Percentiles rank a stretch among this genome's conserved stretches.
Conservation (phyloP, 768 basidiomycete species). For the Mycena filopes region DNA sequence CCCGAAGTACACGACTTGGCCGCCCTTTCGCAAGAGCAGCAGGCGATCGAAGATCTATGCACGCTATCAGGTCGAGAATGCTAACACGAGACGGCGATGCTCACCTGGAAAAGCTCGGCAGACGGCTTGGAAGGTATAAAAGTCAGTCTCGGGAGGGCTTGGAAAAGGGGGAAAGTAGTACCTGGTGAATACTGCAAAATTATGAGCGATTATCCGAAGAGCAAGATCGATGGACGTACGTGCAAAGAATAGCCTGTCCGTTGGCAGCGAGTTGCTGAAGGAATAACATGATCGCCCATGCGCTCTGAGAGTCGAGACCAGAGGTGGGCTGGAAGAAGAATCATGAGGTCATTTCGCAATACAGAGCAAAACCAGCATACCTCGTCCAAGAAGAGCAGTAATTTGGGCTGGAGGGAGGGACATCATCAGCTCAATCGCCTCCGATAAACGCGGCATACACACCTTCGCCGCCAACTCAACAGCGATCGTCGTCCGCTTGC, state of each 20-base stretch:
- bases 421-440: neutral
- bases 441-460: conserved; percentile 18
- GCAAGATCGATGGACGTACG: conserved; percentile 54
- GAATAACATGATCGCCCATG: conserved; percentile 85
- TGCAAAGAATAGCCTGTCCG: conserved; percentile 94
- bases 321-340: conserved; percentile 71
- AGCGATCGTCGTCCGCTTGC: conserved; percentile 82
- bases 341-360: conserved; percentile 33
- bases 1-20: conserved; percentile 80
- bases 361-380: conserved; percentile 3
- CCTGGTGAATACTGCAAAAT: conserved; percentile 56
- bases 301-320: conserved; percentile 87
- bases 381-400: conserved; percentile 35
- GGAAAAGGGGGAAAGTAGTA: conserved; percentile 9
- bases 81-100: neutral
- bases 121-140: conserved; percentile 62
- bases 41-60: conserved; percentile 82
- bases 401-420: conserved; percentile 8
- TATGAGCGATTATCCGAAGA: neutral
- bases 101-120: conserved; percentile 81
- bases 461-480: conserved; percentile 44
- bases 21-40: conserved; percentile 81
- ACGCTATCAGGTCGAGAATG: neutral
- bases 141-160: neutral
- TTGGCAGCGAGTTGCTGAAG: conserved; percentile 79